These are phyloP conservation scores for Knoxia roxburghii DNA, from an alignment of 257 asterid species.

Conservation along the genomic window DNA sequence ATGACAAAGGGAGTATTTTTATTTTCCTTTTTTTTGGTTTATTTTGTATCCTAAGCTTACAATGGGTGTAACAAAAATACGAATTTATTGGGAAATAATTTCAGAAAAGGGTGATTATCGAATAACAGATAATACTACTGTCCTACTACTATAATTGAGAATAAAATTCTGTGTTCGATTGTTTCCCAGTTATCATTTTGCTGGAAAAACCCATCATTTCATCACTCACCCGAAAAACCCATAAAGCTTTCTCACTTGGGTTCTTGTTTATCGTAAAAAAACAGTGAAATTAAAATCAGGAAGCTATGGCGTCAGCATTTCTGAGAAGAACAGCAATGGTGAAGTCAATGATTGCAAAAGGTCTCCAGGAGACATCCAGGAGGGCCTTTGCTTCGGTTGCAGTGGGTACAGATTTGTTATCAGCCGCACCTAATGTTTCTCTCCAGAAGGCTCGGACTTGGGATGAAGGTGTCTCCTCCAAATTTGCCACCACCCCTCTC, in stretches of 20 bases:
- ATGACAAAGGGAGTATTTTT: too few relatives aligned
- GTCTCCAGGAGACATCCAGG: constrained; percentile 23
- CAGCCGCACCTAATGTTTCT: constrained; percentile 63
- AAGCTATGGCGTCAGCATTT: constrained; percentile 46
- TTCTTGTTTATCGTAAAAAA: neutral
- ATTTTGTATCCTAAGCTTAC: too few relatives aligned
- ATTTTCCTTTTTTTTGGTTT: too few relatives aligned
- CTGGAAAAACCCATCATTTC: too few relatives aligned
- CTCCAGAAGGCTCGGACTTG: constrained; percentile 91
- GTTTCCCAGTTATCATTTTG: too few relatives aligned
- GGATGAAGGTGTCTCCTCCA: constrained; percentile 94
- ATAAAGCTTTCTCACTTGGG: neutral
- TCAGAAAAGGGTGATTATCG: neutral
- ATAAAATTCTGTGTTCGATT: too few relatives aligned
- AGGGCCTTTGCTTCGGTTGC: constrained; percentile 76
- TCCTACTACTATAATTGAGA: too few relatives aligned
- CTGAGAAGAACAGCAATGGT: constrained; percentile 45
- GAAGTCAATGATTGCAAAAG: constrained; percentile 34
- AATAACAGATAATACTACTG: neutral
- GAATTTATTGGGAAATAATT: too few relatives aligned
- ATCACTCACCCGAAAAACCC: too few relatives aligned
- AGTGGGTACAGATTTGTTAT: constrained; percentile 66
- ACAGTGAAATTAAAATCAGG: neutral
- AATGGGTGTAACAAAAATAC: too few relatives aligned
- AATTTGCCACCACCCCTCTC: constrained; percentile 70